Percentiles rank a stretch among this genome's conserved stretches.
phyloP scores from a whole-genome alignment of 371 early-diverging fungal species.

The Rhizopus sp. region DNA sequence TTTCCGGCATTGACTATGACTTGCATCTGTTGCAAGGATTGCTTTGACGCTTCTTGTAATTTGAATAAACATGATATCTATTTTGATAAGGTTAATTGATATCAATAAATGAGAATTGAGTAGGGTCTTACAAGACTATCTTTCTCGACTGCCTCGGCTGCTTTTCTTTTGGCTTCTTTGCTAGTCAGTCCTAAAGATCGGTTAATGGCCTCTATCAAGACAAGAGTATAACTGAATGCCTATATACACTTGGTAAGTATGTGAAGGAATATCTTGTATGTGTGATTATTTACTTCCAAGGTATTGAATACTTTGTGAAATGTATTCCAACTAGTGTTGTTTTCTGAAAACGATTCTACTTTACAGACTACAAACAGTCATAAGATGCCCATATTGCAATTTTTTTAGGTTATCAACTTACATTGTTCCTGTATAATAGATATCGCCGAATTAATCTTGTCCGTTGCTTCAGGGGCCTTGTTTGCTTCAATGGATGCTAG shows the following conservation, averaged over 20 bases:
- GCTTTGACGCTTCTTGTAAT: constrained; percentile 26
- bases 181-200: constrained; percentile 39
- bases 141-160: constrained; percentile 27
- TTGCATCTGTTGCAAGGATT: constrained; percentile 29
- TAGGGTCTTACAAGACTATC: constrained; percentile 33
- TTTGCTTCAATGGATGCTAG: constrained; percentile 20
- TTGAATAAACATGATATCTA: constrained; percentile 21
- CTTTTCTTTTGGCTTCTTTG: constrained; percentile 46
- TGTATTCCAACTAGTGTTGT: constrained; percentile 27
- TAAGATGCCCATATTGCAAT: background rate
- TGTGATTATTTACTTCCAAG: constrained; percentile 28
- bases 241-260: constrained; percentile 14
- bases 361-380: constrained; percentile 11
- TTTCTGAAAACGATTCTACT: constrained; percentile 16
- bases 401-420: background rate
- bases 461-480: constrained; percentile 13
- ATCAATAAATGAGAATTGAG: background rate
- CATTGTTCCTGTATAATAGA: constrained; percentile 18
- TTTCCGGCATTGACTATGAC: constrained; percentile 25
- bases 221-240: constrained; percentile 42
- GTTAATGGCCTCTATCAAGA: constrained; percentile 40
- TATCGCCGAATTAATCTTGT: constrained; percentile 20
- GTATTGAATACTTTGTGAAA: constrained; percentile 35
- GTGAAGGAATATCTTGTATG: background rate
- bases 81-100: background rate